phyloP scores from a whole-genome alignment of 345 rosid species.

The Citrus medica region DNA sequence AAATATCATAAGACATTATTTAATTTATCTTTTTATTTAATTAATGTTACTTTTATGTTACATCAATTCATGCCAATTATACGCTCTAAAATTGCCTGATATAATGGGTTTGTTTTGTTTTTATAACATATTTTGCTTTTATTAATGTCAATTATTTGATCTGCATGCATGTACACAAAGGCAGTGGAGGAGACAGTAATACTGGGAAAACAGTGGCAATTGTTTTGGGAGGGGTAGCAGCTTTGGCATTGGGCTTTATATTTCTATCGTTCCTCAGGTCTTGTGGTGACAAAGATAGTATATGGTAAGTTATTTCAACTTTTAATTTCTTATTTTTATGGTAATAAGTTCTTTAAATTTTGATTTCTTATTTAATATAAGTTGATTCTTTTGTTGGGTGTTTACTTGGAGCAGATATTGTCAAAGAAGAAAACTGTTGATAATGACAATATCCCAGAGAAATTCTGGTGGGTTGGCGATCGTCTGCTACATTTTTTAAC shows the following conservation, averaged over 20 bases:
- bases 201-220: conserved; percentile 53
- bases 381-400: not conserved
- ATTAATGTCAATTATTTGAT: not conserved
- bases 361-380: not conserved
- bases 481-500: not conserved
- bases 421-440: too few species aligned
- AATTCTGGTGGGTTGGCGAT: not conserved
- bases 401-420: not conserved
- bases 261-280: conserved; percentile 36
- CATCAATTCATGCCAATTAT: too few species aligned
- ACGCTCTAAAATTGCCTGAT: not conserved
- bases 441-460: not conserved
- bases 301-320: conserved; percentile 14
- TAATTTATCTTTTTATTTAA: not conserved
- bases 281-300: conserved; percentile 39
- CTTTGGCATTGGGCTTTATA: conserved; percentile 35
- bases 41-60: not conserved
- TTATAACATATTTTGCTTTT: not conserved
- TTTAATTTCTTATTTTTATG: not conserved
- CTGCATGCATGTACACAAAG: not conserved
- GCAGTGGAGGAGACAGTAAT: not conserved
- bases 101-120: not conserved
- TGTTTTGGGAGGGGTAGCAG: conserved; percentile 65
- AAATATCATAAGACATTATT: too few species aligned
- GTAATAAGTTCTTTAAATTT: too few species aligned